Conservation (phyloP, 208 protist genomes). For the Balamuthia mandrillaris region DNA sequence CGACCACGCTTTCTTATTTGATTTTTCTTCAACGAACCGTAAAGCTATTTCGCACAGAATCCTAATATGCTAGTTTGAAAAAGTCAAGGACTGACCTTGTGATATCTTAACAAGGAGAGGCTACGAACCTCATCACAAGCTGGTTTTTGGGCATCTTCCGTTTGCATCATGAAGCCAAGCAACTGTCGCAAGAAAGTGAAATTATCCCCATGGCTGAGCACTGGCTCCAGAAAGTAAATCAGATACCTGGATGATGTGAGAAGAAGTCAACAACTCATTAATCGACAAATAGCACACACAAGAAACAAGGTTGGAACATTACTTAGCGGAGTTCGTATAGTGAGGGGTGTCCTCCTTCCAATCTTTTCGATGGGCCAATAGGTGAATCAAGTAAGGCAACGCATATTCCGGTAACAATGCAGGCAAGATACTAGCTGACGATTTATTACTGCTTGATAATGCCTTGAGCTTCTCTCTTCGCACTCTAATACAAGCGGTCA, state of each 20-base stretch:
- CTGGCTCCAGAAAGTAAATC: conserved; percentile 29
- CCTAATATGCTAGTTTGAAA: too few relatives aligned
- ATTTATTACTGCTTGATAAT: not conserved
- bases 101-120: too few relatives aligned
- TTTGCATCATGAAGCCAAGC: conserved; percentile 29
- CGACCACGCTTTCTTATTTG: too few relatives aligned
- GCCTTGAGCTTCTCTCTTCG: not conserved
- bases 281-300: not conserved
- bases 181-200: conserved; percentile 16
- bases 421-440: not conserved
- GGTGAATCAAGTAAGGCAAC: conserved; percentile 16
- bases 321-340: not conserved
- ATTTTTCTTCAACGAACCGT: too few relatives aligned
- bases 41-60: too few relatives aligned
- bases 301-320: not conserved
- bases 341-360: not conserved
- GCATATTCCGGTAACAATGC: conserved; percentile 13
- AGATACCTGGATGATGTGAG: not conserved
- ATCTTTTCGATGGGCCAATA: not conserved
- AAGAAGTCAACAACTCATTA: not conserved
- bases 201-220: conserved; percentile 19
- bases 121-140: not conserved
- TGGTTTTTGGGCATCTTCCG: not conserved
- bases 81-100: too few relatives aligned
- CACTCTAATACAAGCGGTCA: not conserved